phyloP scores from a whole-genome alignment of 345 rosid species.

The Aethionema arabicum region DNA sequence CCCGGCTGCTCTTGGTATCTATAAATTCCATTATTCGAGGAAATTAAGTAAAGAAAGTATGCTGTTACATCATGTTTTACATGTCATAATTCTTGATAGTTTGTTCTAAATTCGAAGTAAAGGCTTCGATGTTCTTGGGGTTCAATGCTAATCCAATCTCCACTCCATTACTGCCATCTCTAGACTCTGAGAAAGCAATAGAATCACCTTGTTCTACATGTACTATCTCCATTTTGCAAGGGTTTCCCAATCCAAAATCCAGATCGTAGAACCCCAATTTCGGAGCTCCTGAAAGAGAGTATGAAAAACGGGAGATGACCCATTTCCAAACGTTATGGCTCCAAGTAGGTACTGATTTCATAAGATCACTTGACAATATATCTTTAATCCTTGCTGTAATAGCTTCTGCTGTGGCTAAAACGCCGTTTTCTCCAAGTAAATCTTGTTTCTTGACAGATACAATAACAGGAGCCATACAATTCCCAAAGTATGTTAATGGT shows the following conservation, averaged over 20 bases:
- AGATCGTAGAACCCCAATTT: slow-evolving; percentile 25
- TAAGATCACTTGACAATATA: slow-evolving; percentile 27
- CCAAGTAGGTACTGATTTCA: slow-evolving; percentile 24
- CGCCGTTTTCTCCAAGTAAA: slow-evolving; percentile 36
- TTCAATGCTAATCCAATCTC: slow-evolving; percentile 27
- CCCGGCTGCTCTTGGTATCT: too few relatives aligned
- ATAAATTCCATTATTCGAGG: too few relatives aligned
- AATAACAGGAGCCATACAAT: slow-evolving; percentile 38
- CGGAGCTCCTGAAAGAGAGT: slow-evolving; percentile 40
- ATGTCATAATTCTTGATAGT: not conserved
- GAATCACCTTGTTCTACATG: slow-evolving; percentile 34
- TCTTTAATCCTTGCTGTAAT: slow-evolving; percentile 30
- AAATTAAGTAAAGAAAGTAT: too few relatives aligned
- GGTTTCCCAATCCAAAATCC: slow-evolving; percentile 30
- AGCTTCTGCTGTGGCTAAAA: slow-evolving; percentile 29
- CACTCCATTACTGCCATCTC: slow-evolving; percentile 29
- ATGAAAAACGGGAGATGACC: slow-evolving; percentile 26
- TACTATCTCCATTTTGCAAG: slow-evolving; percentile 26
- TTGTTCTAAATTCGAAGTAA: slow-evolving; percentile 1
- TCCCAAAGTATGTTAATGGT: slow-evolving; percentile 46
- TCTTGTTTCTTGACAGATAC: slow-evolving; percentile 33
- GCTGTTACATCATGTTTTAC: not conserved
- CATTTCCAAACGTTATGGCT: slow-evolving; percentile 26
- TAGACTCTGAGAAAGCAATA: slow-evolving; percentile 23
- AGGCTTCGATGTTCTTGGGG: slow-evolving; percentile 10